Evolutionary conservation across 768 basidiomycete species (phyloP), one percentile per base, ranked within the genome.

Genomic region (Mycena olivaceomarginata): DNA sequence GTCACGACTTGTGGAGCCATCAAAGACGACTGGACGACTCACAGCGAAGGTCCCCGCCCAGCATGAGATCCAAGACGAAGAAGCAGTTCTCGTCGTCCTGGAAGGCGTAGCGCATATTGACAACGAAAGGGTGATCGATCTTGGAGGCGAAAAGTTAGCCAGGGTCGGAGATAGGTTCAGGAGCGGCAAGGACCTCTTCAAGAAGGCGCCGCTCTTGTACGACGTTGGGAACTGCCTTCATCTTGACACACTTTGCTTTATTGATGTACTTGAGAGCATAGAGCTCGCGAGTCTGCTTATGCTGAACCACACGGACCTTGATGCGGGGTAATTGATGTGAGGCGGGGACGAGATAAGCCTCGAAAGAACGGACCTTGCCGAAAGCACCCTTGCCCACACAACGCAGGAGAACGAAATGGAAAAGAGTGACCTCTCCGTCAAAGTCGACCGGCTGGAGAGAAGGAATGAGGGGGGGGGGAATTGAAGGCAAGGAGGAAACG

Each of bases 251-350:
- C 89, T 98, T 98, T 56, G 95, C 85, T 86, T 99, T 99, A 90
- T 99, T 99, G 87, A 99, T 99, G 88, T 99, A 99, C 86, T 99
- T 99, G 85, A 99, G 93, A 7, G 98, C 98, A 82, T 97, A 99
- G 60, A 99, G 91, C 20, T 97, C 95, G 77, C 96, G 95, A n/a
- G 97, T 96, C 85, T 99, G 96, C 84, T 99, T 99, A 89, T 99
- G 98, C 86, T 99, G 98, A 9, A 99, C 98, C 76, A 99, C 98
- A 59, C 98, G 95, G 87, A 99, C 98, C 98, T 99, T 79, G 56
- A 67, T 25, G 65, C 59, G 70, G 25, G 70, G 39, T 43, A 69
- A 66, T 79, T n/a, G 48, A 41, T 83, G 10, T 31, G 78, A 70
- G 68, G 56, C 71, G 31, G 41, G 66, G 57, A 41, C 72, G 40